Conservation (phyloP, 129 eudicot genomes). For the Saussurea involucrata region DNA sequence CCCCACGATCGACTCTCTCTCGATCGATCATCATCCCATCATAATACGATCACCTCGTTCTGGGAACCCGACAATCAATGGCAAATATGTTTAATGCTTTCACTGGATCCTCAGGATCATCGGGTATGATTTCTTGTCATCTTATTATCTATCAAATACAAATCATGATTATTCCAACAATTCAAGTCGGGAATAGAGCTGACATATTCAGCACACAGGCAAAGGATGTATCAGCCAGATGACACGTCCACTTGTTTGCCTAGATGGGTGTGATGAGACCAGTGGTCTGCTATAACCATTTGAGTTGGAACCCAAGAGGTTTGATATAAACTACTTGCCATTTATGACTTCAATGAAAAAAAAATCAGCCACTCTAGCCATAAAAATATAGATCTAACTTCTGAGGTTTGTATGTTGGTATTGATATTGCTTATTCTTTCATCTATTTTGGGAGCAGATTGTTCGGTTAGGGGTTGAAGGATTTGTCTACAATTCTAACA, state of each 20-base stretch:
- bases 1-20: no score
- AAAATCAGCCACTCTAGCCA: background rate
- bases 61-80: no score
- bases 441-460: background rate
- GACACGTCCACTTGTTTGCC: background rate
- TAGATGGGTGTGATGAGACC: background rate
- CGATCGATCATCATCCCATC: no score
- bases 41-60: no score
- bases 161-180: no score
- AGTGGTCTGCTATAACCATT: background rate
- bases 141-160: no score
- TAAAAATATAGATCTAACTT: background rate
- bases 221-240: background rate
- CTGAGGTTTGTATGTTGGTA: no score
- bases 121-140: no score
- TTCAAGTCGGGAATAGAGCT: background rate
- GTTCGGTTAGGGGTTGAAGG: background rate
- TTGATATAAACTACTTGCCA: background rate
- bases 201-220: background rate
- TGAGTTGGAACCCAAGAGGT: background rate
- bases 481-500: background rate
- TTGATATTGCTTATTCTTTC: background rate
- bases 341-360: background rate
- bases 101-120: no score
- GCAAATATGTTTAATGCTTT: no score